Conservation (phyloP, 495 filamentous ascomycete genomes). For the Xylaria venustula region DNA sequence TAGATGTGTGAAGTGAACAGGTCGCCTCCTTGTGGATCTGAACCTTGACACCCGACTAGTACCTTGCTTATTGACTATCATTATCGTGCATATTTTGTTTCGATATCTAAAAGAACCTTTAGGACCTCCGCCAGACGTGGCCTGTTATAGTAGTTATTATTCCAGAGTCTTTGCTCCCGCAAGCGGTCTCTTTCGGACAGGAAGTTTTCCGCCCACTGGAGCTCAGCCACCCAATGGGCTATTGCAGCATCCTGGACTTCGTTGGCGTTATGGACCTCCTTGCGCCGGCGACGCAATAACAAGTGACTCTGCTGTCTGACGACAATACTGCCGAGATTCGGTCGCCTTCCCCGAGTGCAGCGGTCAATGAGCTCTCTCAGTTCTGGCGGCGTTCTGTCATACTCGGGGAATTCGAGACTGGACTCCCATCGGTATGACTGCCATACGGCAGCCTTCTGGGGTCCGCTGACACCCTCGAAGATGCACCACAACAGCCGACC, state of each 20-base stretch:
- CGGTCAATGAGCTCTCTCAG: slow-evolving; percentile 40
- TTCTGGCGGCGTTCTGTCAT: slow-evolving; percentile 33
- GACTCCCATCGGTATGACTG: slow-evolving; percentile 48
- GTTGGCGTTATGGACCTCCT: slow-evolving; percentile 20
- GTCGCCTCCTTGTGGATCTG: background rate
- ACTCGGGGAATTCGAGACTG: slow-evolving; percentile 47
- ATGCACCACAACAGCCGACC: slow-evolving; percentile 52
- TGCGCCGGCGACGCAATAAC: slow-evolving; percentile 26
- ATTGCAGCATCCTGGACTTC: slow-evolving; percentile 32
- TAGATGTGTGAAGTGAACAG: background rate
- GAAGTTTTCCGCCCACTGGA: slow-evolving; percentile 40
- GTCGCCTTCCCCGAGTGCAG: slow-evolving; percentile 44
- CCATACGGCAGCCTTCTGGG: slow-evolving; percentile 47
- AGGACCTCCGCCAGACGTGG: slow-evolving; percentile 38
- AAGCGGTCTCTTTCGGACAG: slow-evolving; percentile 28
- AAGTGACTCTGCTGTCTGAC: slow-evolving; percentile 38
- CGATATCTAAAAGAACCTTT: slow-evolving; percentile 21
- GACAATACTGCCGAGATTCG: slow-evolving; percentile 33
- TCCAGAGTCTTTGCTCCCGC: slow-evolving; percentile 36
- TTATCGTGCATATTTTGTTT: slow-evolving; percentile 5
- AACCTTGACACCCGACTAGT: background rate
- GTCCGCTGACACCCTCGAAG: slow-evolving; percentile 48
- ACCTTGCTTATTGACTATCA: background rate
- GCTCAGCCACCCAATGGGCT: slow-evolving; percentile 42
- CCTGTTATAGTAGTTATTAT: slow-evolving; percentile 41